These are phyloP conservation scores for Lagenaria siceraria DNA, from an alignment of 306 rosid species.

Conservation along the genomic window DNA sequence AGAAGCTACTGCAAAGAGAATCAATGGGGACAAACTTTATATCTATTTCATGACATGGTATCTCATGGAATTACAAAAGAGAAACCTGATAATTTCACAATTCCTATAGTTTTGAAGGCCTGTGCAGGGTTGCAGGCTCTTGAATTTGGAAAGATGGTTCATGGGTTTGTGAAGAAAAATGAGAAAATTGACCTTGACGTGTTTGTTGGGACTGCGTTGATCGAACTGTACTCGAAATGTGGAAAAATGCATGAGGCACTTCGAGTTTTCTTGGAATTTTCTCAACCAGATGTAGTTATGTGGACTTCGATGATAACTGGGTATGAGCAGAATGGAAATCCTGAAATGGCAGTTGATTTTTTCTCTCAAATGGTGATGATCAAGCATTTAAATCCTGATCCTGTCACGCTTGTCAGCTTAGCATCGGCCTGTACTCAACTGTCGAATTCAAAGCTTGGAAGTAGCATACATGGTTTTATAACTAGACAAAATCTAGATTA, in stretches of 20 bases:
- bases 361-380: constrained; percentile 37
- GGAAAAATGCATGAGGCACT: constrained; percentile 44
- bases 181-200: constrained; percentile 30
- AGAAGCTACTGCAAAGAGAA: constrained; percentile 37
- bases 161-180: constrained; percentile 44
- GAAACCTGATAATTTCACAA: constrained; percentile 46
- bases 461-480: constrained; percentile 49
- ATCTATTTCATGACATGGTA: constrained; percentile 37
- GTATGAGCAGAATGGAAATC: constrained; percentile 46
- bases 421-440: constrained; percentile 58
- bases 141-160: constrained; percentile 35
- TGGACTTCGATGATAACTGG: constrained; percentile 64
- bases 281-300: constrained; percentile 48
- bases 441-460: constrained; percentile 36
- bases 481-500: constrained; percentile 30
- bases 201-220: constrained; percentile 61
- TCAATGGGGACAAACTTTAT: constrained; percentile 36
- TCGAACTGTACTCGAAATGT: constrained; percentile 57
- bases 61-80: constrained; percentile 17
- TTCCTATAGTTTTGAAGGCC: constrained; percentile 49
- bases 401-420: constrained; percentile 57
- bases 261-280: constrained; percentile 41
- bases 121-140: constrained; percentile 37
- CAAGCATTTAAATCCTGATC: constrained; percentile 28
- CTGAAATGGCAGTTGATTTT: constrained; percentile 41